These are phyloP conservation scores for Xylaria sp. DNA, from an alignment of 2,329 filamentous ascomycete species.

Conservation along the genomic window DNA sequence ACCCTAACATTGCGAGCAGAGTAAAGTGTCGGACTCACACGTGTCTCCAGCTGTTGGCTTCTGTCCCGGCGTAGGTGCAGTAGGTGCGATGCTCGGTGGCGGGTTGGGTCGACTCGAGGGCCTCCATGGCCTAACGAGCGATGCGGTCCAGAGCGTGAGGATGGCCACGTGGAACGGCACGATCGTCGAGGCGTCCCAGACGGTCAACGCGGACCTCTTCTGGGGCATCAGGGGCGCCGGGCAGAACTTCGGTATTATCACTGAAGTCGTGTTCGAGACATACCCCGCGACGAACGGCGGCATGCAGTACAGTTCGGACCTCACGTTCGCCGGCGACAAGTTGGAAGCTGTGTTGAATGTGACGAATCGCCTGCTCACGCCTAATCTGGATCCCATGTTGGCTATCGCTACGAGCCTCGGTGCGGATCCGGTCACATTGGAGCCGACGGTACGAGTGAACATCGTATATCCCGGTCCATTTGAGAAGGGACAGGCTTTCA, in stretches of 20 bases:
- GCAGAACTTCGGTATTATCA: slow-evolving; percentile 2
- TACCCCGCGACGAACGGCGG: neutral
- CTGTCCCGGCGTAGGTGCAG: neutral
- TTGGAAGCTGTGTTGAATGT: neutral
- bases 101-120: neutral
- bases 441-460: too few species aligned
- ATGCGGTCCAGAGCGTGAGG: neutral
- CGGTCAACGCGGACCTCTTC: neutral
- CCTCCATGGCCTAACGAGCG: neutral
- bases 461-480: too few species aligned
- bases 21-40: too few species aligned
- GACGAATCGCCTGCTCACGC: neutral
- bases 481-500: too few species aligned
- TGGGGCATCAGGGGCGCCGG: slow-evolving; percentile 16
- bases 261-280: neutral
- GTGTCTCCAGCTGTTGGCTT: neutral
- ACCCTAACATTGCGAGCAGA: too few species aligned
- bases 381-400: neutral
- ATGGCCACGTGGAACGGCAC: neutral
- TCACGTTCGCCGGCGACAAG: neutral
- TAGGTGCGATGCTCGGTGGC: slow-evolving; percentile 5
- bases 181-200: neutral
- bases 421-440: too few species aligned
- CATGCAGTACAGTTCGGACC: neutral
- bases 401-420: neutral